phyloP scores from a whole-genome alignment of 768 basidiomycete species.

The Amanita molliuscula region DNA sequence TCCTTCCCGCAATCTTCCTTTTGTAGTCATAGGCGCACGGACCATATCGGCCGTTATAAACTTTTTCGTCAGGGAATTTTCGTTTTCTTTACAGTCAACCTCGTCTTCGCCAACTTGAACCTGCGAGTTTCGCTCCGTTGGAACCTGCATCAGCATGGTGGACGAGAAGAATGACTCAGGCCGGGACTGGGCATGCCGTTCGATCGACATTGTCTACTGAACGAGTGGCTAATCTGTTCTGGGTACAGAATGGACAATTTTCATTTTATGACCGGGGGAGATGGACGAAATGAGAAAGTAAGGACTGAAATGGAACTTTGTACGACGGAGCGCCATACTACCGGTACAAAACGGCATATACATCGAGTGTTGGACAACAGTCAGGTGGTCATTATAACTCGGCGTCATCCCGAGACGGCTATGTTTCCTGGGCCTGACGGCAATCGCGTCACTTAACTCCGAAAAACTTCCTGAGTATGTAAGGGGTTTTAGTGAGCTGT shows the following conservation, averaged over 20 bases:
- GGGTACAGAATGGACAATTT: conserved; percentile 29
- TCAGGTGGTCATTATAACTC: too few species aligned
- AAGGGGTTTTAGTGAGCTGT: background rate
- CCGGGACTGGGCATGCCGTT: conserved; percentile 69
- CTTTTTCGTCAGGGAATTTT: background rate
- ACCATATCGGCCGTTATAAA: conserved; percentile 12
- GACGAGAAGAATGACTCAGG: conserved; percentile 37
- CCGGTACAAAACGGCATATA: background rate
- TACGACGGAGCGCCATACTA: background rate
- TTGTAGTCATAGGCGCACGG: conserved; percentile 20
- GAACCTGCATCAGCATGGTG: conserved; percentile 8
- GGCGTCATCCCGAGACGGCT: background rate
- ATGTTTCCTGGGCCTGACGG: background rate
- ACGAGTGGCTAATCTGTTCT: conserved; percentile 64
- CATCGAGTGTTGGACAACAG: background rate
- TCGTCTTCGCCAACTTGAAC: conserved; percentile 11
- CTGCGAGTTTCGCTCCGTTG: conserved; percentile 10
- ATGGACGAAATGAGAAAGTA: background rate
- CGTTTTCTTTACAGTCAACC: conserved; percentile 22
- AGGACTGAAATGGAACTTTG: background rate
- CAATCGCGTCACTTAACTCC: conserved; percentile 2
- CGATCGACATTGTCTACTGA: conserved; percentile 31
- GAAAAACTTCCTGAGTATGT: background rate
- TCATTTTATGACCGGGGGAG: conserved; percentile 1
- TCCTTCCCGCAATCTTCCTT: conserved; percentile 4